Evolutionary conservation across 2,329 filamentous ascomycete species (phyloP).

Genomic region (Amylocarpus encephaloides): DNA sequence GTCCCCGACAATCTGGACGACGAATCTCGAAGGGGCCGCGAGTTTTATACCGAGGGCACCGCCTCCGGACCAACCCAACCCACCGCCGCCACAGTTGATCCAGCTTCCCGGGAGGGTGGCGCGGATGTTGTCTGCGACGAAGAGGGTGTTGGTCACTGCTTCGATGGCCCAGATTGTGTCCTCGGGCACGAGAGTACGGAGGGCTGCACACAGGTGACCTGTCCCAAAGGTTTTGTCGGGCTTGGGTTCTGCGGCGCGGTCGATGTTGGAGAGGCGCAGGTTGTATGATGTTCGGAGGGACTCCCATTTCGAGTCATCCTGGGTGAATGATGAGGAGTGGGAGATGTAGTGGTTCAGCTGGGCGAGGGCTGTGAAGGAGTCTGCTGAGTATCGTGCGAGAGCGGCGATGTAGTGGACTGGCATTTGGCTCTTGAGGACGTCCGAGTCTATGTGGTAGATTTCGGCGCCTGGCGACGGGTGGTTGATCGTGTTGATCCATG

Average conservation of each 20-base stretch:
- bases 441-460: conserved; percentile 59
- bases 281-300: conserved; percentile 52
- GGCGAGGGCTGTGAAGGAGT: conserved; percentile 56
- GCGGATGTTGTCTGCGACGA: conserved; percentile 66
- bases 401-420: conserved; percentile 66
- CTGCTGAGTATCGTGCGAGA: conserved; percentile 58
- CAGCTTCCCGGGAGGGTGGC: conserved; percentile 62
- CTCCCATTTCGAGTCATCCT: conserved; percentile 40
- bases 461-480: conserved; percentile 45
- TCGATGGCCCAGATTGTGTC: conserved; percentile 74
- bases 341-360: conserved; percentile 62
- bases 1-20: conserved; percentile 60
- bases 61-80: conserved; percentile 75
- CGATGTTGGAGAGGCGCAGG: conserved; percentile 53
- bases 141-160: conserved; percentile 64
- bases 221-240: conserved; percentile 50
- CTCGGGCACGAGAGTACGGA: conserved; percentile 50
- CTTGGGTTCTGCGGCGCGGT: conserved; percentile 48
- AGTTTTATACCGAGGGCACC: conserved; percentile 71
- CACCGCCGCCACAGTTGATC: conserved; percentile 77
- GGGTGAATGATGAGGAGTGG: conserved; percentile 27
- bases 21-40: conserved; percentile 50
- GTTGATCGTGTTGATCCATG: conserved; percentile 80
- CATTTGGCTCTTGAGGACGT: conserved; percentile 61
- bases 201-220: conserved; percentile 39